Conservation (phyloP, 768 basidiomycete genomes). For the Rossbeevera mucosa region DNA sequence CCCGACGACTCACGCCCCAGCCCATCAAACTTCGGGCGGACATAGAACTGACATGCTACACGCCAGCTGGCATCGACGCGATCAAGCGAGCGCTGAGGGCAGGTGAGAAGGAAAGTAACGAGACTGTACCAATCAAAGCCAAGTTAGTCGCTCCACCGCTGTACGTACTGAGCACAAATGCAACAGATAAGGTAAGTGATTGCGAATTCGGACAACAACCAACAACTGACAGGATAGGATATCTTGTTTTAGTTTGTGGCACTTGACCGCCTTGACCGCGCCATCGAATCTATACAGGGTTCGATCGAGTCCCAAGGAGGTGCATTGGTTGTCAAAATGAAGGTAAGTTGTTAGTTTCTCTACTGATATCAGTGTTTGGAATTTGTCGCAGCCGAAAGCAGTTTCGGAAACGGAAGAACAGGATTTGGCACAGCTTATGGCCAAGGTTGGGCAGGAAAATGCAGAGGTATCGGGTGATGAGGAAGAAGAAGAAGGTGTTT, state of each 20-base stretch:
- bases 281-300: slow-evolving; percentile 84
- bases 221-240: not conserved
- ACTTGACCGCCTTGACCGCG: slow-evolving; percentile 89
- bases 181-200: slow-evolving; percentile 79
- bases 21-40: slow-evolving; percentile 98
- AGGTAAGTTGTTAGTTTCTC: slow-evolving; percentile 42
- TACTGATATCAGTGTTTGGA: not conserved
- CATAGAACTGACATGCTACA: slow-evolving; percentile 95
- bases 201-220: not conserved
- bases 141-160: slow-evolving; percentile 94
- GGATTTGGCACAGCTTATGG: slow-evolving; percentile 96
- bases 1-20: slow-evolving; percentile 92
- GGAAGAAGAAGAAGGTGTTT: slow-evolving; percentile 60
- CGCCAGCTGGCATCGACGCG: slow-evolving; percentile 92
- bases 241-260: slow-evolving; percentile 58
- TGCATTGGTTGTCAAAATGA: slow-evolving; percentile 91
- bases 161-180: slow-evolving; percentile 93
- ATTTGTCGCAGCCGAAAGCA: slow-evolving; percentile 78
- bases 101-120: slow-evolving; percentile 83
- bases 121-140: slow-evolving; percentile 93
- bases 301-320: slow-evolving; percentile 86
- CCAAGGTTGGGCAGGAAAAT: slow-evolving; percentile 89
- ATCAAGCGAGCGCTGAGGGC: slow-evolving; percentile 89
- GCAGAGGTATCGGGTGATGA: slow-evolving; percentile 96
- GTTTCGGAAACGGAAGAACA: slow-evolving; percentile 97